Conservation (phyloP, 2,329 filamentous ascomycete genomes). For the Pyrenophora teres region DNA sequence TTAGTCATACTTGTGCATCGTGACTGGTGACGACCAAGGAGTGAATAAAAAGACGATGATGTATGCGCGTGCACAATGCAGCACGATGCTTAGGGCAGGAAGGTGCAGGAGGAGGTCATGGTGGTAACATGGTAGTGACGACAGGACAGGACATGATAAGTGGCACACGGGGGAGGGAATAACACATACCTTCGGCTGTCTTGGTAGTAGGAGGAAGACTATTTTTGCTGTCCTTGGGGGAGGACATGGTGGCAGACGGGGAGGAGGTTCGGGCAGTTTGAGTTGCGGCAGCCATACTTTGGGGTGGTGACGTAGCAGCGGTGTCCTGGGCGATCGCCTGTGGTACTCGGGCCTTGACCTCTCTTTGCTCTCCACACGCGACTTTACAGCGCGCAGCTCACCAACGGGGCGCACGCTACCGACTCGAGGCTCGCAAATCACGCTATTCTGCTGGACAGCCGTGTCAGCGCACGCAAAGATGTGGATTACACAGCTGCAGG, state of each 20-base stretch:
- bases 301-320: slow-evolving; percentile 44
- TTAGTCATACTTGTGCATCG: slow-evolving; percentile 25
- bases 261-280: slow-evolving; percentile 42
- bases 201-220: slow-evolving; percentile 38
- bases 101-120: not conserved
- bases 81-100: slow-evolving; percentile 1
- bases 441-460: slow-evolving; percentile 5
- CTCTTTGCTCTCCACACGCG: slow-evolving; percentile 33
- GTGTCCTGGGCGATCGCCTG: slow-evolving; percentile 37
- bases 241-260: slow-evolving; percentile 47
- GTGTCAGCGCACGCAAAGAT: slow-evolving; percentile 19
- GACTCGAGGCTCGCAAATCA: slow-evolving; percentile 6
- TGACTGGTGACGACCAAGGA: slow-evolving; percentile 9
- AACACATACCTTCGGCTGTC: slow-evolving; percentile 41
- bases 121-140: not conserved
- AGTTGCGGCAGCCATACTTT: slow-evolving; percentile 44
- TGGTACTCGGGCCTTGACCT: slow-evolving; percentile 29
- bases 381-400: slow-evolving; percentile 20
- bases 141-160: slow-evolving; percentile 1
- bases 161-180: not conserved
- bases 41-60: slow-evolving; percentile 16
- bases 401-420: slow-evolving; percentile 15
- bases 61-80: slow-evolving; percentile 13
- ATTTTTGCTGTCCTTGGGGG: slow-evolving; percentile 45
- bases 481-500: slow-evolving; percentile 1